Conservation (phyloP, 129 eudicot species). For the Tagetes patula region DNA sequence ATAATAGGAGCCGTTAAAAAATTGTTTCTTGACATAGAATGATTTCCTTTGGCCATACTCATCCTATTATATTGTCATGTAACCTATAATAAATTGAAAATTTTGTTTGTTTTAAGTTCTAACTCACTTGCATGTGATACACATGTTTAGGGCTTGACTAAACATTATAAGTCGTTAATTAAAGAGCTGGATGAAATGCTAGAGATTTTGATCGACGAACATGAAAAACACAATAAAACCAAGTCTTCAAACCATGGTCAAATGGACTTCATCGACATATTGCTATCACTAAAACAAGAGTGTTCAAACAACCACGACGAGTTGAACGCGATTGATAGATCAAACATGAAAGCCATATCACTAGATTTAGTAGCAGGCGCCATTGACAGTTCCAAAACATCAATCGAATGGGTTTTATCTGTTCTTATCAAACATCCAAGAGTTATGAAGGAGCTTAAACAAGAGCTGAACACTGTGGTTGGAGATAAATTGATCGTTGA, state of each 20-base stretch:
- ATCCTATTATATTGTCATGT: too few species aligned
- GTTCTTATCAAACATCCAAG: slow-evolving; percentile 16
- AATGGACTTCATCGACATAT: slow-evolving; percentile 12
- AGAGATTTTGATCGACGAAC: slow-evolving; percentile 7
- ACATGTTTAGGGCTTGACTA: slow-evolving; percentile 3
- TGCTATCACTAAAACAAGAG: neutral
- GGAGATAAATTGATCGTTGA: slow-evolving; percentile 5
- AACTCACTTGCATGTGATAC: neutral
- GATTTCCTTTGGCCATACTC: too few species aligned
- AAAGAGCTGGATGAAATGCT: slow-evolving; percentile 6
- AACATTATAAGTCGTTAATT: neutral
- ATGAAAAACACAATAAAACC: slow-evolving; percentile 1
- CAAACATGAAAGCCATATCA: slow-evolving; percentile 14
- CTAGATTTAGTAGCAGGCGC: slow-evolving; percentile 3
- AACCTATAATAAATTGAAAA: too few species aligned
- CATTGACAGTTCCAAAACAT: neutral
- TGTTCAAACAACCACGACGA: slow-evolving; percentile 10
- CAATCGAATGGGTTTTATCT: slow-evolving; percentile 1
- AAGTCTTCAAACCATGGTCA: neutral
- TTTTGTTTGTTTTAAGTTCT: too few species aligned
- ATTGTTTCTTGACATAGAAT: too few species aligned
- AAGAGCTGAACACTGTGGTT: neutral
- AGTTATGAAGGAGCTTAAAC: slow-evolving; percentile 6
- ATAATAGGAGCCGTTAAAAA: too few species aligned
- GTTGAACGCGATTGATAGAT: neutral